A percentile compares a stretch with the other conserved stretches of the same genome.
Evolutionary conservation across 306 rosid genomes (phyloP).

Genomic region (Malus asiatica): DNA sequence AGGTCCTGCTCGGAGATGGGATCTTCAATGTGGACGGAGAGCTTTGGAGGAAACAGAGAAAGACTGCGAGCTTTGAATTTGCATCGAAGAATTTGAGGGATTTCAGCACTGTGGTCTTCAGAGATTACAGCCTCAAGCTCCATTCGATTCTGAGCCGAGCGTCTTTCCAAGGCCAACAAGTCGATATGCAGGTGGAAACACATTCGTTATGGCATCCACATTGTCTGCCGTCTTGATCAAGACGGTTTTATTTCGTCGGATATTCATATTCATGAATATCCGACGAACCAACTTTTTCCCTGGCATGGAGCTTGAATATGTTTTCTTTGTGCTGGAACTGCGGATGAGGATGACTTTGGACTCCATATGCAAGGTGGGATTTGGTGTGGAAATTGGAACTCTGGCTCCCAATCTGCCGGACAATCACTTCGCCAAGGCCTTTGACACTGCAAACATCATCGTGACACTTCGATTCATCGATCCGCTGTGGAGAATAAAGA

Average conservation of each 20-base stretch:
- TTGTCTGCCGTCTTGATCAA: neutral
- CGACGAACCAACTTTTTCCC: no score
- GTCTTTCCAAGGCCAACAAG: slow-evolving; percentile 33
- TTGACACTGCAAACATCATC: slow-evolving; percentile 76
- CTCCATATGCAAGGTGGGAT: slow-evolving; percentile 88
- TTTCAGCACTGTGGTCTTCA: slow-evolving; percentile 73
- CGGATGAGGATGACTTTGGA: slow-evolving; percentile 95
- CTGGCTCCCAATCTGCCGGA: slow-evolving; percentile 63
- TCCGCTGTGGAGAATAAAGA: slow-evolving; percentile 77
- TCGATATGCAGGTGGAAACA: slow-evolving; percentile 73
- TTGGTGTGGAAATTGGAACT: slow-evolving; percentile 93
- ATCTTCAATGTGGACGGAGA: slow-evolving; percentile 88
- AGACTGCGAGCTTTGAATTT: slow-evolving; percentile 87
- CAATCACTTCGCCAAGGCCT: slow-evolving; percentile 69
- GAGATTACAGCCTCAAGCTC: slow-evolving; percentile 58
- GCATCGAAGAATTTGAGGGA: slow-evolving; percentile 90
- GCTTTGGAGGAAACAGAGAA: slow-evolving; percentile 83
- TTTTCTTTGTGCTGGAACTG: slow-evolving; percentile 47
- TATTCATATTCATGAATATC: no score
- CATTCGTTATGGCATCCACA: neutral
- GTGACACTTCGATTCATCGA: slow-evolving; percentile 89
- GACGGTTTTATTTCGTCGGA: no score
- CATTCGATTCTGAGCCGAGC: slow-evolving; percentile 48
- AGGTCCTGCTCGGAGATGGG: slow-evolving; percentile 91
- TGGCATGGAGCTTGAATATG: neutral